Conservation (phyloP, 164 flowering plant genomes). For the Taxillus chinensis region DNA sequence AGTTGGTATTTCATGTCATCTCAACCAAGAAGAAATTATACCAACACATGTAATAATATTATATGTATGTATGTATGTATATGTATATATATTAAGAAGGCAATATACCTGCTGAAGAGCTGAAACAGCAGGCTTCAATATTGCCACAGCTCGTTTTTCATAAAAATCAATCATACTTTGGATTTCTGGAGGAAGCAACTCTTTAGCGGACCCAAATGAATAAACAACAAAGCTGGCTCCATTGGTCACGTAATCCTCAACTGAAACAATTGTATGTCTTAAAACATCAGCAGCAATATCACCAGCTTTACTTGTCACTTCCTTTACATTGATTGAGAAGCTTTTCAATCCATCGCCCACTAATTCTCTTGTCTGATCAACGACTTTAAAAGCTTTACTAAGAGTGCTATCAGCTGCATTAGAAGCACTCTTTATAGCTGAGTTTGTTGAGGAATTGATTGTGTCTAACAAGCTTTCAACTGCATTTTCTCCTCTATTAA, state of each 20-base stretch:
- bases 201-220: constrained; percentile 58
- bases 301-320: constrained; percentile 36
- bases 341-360: constrained; percentile 34
- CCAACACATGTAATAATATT: too few relatives aligned
- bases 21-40: too few relatives aligned
- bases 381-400: constrained; percentile 22
- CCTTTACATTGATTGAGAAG: constrained; percentile 42
- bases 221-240: constrained; percentile 37
- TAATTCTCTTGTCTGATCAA: constrained; percentile 37
- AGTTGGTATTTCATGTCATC: too few relatives aligned
- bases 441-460: constrained; percentile 32
- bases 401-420: constrained; percentile 36
- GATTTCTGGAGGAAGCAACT: constrained; percentile 58
- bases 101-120: constrained; percentile 51
- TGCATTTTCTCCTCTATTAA: constrained; percentile 31
- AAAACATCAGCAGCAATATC: constrained; percentile 37
- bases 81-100: not conserved
- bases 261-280: constrained; percentile 38
- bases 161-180: constrained; percentile 36
- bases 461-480: constrained; percentile 34
- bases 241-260: constrained; percentile 44
- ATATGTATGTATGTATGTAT: too few relatives aligned
- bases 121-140: constrained; percentile 43
- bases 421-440: constrained; percentile 27
- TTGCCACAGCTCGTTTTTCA: constrained; percentile 36